Conservation (phyloP, 2,329 filamentous ascomycete species). For the Colletotrichum sp. region DNA sequence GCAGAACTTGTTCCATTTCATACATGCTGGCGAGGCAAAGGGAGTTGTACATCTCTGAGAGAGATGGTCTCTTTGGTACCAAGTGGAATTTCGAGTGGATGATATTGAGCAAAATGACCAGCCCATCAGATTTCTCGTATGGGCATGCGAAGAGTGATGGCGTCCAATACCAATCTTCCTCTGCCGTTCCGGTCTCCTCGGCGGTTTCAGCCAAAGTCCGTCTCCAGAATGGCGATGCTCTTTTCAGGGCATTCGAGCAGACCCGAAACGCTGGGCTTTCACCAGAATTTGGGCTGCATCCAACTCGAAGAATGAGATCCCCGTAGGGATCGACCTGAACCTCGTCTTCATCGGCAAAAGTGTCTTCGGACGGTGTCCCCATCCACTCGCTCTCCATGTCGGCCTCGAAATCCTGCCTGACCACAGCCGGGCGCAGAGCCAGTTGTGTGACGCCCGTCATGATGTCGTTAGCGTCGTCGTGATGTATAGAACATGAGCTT, state of each 20-base stretch:
- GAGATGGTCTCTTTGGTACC: neutral
- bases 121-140: neutral
- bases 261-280: neutral
- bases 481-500: neutral
- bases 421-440: neutral
- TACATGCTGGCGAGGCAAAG: constrained; percentile 11
- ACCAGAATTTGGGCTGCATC: neutral
- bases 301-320: neutral
- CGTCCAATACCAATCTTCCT: neutral
- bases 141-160: constrained; percentile 1
- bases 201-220: neutral
- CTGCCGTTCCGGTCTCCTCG: neutral
- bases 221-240: constrained; percentile 14
- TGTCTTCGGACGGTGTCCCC: neutral
- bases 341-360: neutral
- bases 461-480: neutral
- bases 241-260: constrained; percentile 1
- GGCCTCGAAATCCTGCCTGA: neutral
- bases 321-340: constrained; percentile 4
- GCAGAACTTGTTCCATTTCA: constrained; percentile 10
- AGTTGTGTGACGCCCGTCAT: neutral
- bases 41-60: neutral
- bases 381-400: constrained; percentile 13
- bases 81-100: neutral
- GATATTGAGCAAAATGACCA: constrained; percentile 8